These are phyloP conservation scores for Lepiota brunneoincarnata DNA, from an alignment of 768 basidiomycete genomes.

Conservation along the genomic window DNA sequence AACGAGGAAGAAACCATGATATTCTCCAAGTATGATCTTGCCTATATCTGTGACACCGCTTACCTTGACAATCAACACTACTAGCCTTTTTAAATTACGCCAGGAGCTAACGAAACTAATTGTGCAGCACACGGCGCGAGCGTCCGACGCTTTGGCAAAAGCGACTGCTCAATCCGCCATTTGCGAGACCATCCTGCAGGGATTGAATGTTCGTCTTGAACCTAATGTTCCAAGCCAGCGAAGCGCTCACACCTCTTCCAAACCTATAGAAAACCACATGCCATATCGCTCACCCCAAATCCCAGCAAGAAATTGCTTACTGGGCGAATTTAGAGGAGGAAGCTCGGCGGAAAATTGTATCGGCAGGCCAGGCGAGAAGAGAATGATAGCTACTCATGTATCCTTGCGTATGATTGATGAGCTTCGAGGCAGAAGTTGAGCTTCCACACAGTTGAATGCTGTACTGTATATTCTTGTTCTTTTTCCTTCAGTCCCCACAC, in stretches of 20 bases:
- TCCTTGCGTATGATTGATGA: neutral
- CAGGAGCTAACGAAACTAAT: conserved; percentile 81
- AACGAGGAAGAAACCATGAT: conserved; percentile 96
- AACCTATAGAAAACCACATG: conserved; percentile 57
- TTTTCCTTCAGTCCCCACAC: too few species aligned
- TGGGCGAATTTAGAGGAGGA: conserved; percentile 89
- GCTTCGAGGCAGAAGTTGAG: too few species aligned
- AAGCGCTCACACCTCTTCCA: neutral
- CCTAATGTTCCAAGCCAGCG: neutral
- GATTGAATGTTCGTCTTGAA: conserved; percentile 59
- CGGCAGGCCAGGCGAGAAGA: conserved; percentile 33
- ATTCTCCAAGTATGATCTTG: conserved; percentile 74
- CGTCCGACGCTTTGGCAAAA: conserved; percentile 55
- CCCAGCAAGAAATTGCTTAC: conserved; percentile 82
- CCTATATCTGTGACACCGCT: neutral
- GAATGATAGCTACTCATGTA: neutral
- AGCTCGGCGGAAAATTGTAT: conserved; percentile 57
- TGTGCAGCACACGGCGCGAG: conserved; percentile 64
- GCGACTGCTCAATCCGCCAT: conserved; percentile 69
- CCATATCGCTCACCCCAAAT: conserved; percentile 75
- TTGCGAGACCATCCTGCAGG: conserved; percentile 76
- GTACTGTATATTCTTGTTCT: too few species aligned
- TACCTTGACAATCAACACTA: conserved; percentile 5
- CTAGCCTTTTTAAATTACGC: conserved; percentile 79
- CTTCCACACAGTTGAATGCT: too few species aligned